Evolutionary conservation across 805 yeast species (phyloP).

Genomic region (Pichia membranifaciens): DNA sequence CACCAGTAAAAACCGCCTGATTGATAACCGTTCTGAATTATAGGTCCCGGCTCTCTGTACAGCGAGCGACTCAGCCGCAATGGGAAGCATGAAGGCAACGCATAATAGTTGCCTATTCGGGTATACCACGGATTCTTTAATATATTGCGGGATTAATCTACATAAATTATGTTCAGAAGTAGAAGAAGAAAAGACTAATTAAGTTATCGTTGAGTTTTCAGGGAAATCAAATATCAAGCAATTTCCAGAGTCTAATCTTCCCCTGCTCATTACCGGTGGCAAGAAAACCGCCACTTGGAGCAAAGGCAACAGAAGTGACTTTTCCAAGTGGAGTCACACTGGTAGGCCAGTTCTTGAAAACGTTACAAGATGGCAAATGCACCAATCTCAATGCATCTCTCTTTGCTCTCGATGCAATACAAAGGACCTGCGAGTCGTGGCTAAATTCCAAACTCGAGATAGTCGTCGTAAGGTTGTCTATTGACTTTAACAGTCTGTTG

Average conservation of each 20-base stretch:
- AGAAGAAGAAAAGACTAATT: too few species aligned
- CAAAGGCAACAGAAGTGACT: slow-evolving; percentile 74
- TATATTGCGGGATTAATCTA: too few species aligned
- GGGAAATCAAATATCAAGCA: slow-evolving; percentile 25
- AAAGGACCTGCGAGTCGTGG: slow-evolving; percentile 83
- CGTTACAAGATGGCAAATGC: slow-evolving; percentile 82
- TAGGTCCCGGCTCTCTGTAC: too few species aligned
- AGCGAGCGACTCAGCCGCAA: too few species aligned
- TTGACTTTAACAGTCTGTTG: slow-evolving; percentile 51
- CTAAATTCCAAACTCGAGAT: slow-evolving; percentile 70
- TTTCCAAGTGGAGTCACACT: slow-evolving; percentile 94
- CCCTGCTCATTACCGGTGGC: slow-evolving; percentile 92
- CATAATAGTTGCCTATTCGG: too few species aligned
- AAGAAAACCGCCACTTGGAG: slow-evolving; percentile 75
- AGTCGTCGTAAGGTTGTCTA: slow-evolving; percentile 78
- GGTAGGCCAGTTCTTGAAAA: slow-evolving; percentile 95
- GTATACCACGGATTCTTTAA: too few species aligned
- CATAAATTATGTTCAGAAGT: too few species aligned
- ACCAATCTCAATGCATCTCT: slow-evolving; percentile 82
- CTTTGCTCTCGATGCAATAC: slow-evolving; percentile 78
- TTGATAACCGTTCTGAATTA: too few species aligned
- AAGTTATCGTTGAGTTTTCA: too few species aligned
- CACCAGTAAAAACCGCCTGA: too few species aligned
- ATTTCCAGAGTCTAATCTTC: slow-evolving; percentile 78
- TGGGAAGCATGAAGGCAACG: too few species aligned